Conservation (phyloP, 2,329 filamentous ascomycete genomes). For the Diaporthe destruens region DNA sequence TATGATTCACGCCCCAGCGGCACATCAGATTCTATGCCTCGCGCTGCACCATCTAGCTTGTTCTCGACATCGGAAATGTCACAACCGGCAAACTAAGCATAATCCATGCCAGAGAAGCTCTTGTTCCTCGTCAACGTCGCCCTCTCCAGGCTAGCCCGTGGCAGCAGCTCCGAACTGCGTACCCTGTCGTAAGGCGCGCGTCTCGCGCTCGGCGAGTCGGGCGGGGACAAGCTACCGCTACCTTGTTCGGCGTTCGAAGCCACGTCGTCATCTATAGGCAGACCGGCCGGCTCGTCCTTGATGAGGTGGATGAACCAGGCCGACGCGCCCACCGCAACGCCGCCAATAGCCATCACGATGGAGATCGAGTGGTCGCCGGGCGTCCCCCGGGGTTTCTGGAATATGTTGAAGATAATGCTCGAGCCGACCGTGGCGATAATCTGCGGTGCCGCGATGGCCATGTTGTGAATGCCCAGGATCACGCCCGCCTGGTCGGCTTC, state of each 20-base stretch:
- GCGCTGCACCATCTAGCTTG: background rate
- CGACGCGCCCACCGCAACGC: conserved; percentile 80
- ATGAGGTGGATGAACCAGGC: conserved; percentile 79
- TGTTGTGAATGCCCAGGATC: conserved; percentile 95
- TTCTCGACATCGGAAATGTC: background rate
- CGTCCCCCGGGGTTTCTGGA: conserved; percentile 88
- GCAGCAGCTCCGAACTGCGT: conserved; percentile 49
- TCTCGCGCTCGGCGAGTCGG: conserved; percentile 17
- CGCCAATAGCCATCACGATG: conserved; percentile 88
- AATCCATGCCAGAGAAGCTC: conserved; percentile 64
- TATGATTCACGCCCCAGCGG: background rate
- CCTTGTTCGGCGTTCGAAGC: conserved; percentile 55
- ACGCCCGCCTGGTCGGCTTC: conserved; percentile 85
- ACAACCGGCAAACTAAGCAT: conserved; percentile 47
- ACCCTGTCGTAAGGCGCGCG: conserved; percentile 42
- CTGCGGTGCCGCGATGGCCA: conserved; percentile 91
- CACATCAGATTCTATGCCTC: background rate
- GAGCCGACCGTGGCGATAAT: conserved; percentile 90
- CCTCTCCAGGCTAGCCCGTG: conserved; percentile 58
- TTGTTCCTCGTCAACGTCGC: conserved; percentile 62
- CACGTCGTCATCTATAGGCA: conserved; percentile 54
- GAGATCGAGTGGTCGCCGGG: conserved; percentile 89
- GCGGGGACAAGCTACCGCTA: conserved; percentile 39
- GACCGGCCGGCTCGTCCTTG: conserved; percentile 65
- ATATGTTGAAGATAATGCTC: conserved; percentile 83